Evolutionary conservation across 1,284 basidiomycete genomes (phyloP).

Genomic region (Agroathelia rolfsii): DNA sequence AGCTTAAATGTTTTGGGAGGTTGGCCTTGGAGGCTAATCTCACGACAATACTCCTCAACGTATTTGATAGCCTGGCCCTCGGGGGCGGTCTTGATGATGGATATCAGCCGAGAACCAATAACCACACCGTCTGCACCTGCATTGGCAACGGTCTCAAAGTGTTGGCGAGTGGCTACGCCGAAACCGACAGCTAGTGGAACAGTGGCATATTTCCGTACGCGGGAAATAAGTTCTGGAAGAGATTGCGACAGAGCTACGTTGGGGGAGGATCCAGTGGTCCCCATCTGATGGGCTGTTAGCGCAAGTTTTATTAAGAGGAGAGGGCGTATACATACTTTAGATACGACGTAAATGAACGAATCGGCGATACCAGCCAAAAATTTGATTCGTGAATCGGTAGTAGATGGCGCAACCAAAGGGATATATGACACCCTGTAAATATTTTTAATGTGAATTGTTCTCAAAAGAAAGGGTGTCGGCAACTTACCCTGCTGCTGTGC

Average conservation of each 20-base stretch:
- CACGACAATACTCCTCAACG: constrained; percentile 70
- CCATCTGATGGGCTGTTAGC: constrained; percentile 59
- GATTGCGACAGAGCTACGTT: constrained; percentile 61
- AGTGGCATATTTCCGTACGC: constrained; percentile 62
- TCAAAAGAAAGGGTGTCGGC: too few relatives aligned
- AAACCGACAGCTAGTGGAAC: constrained; percentile 94
- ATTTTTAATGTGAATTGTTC: constrained; percentile 5
- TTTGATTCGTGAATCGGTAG: constrained; percentile 77
- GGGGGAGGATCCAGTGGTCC: constrained; percentile 89
- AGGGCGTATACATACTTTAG: constrained; percentile 48
- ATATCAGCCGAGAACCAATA: constrained; percentile 81
- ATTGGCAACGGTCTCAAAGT: constrained; percentile 79
- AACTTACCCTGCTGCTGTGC: constrained; percentile 67
- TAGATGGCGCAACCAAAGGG: constrained; percentile 92
- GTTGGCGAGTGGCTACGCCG: constrained; percentile 86
- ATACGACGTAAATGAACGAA: constrained; percentile 95
- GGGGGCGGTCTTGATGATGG: constrained; percentile 64
- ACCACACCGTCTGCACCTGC: constrained; percentile 94
- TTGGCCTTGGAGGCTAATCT: constrained; percentile 56
- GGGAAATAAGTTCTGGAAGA: constrained; percentile 70
- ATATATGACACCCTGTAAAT: constrained; percentile 82
- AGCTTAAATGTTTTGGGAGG: too few relatives aligned
- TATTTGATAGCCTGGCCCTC: constrained; percentile 40
- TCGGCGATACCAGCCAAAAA: constrained; percentile 92
- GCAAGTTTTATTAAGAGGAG: constrained; percentile 2